Evolutionary conservation across 2,329 filamentous ascomycete genomes (phyloP), one percentile per base, ranked within the genome.

Genomic region (Neofusicoccum ribis): DNA sequence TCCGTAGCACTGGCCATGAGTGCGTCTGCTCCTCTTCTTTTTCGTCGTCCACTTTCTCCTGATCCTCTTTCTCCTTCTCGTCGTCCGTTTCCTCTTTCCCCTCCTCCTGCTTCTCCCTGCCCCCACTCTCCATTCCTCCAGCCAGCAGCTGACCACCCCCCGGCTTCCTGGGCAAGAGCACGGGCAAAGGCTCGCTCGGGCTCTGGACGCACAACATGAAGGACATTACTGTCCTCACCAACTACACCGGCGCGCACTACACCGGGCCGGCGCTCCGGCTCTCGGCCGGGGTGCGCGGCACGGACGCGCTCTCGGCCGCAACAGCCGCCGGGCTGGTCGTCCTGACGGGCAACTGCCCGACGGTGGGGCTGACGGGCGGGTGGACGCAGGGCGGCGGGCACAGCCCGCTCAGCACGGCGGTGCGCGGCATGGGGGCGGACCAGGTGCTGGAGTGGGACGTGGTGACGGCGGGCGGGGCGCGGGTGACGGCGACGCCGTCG

Each of bases 181-280:
- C 72, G 17, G 74, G 73, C 23, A 67, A 67, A 39, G 75, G 73
- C 34, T 72, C 74, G 0, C 68, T 78, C 17, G 71, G 74, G 51
- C 71, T 77, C 66, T 77, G 75, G 59, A 78, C 76, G 0, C 74
- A 77, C 52, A 74, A 72, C 66, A 75, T 78, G 69, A 75, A 74
- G 61, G 69, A 73, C 3, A 62, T 11, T 64, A 69, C 71, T 66
- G 68, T 36, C 49, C 76, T 76, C 46, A 66, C 72, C 14, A 59
- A 71, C 36, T 78, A 77, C 64, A 69, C 50, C n/a, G 67, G 68
- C 60, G 23, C 67, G 3, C 47, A 63, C 37, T 75, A 76, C 67
- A 70, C 64, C 34, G 67, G 73, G 34, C 71, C 72, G 73, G 74
- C 64, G 68, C 69, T 43, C 52, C 66, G 5, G 64, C 72, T 77